Evolutionary conservation across 225 moss, liverwort and hornwort genomes (phyloP).

Genomic region (Pleurozium schreberi): DNA sequence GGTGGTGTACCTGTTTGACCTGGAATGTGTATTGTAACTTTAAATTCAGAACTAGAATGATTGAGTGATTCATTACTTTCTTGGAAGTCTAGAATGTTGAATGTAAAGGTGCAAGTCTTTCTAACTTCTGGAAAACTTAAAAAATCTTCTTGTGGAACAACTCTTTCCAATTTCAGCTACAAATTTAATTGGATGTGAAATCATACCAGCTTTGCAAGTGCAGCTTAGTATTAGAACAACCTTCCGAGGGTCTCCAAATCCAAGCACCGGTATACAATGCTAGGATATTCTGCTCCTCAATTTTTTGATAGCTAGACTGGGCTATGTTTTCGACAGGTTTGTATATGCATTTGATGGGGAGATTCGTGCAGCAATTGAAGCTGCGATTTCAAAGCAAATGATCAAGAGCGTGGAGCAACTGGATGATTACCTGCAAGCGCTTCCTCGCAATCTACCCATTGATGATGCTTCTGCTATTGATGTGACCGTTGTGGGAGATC

Average conservation of each 20-base stretch:
- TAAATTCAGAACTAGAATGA: background rate
- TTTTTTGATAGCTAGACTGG: background rate
- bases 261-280: background rate
- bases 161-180: background rate
- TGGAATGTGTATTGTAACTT: background rate
- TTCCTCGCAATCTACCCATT: constrained; percentile 57
- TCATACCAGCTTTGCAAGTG: background rate
- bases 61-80: background rate
- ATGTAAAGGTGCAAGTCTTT: background rate
- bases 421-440: constrained; percentile 51
- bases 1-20: background rate
- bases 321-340: constrained; percentile 43
- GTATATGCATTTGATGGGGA: constrained; percentile 78
- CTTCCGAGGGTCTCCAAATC: background rate
- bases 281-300: background rate
- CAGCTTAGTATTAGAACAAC: background rate
- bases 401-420: constrained; percentile 40
- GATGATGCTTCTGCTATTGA: constrained; percentile 79
- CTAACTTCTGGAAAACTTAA: background rate
- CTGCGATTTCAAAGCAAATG: constrained; percentile 50
- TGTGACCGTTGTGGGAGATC: constrained; percentile 71
- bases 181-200: background rate
- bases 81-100: background rate
- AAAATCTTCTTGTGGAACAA: background rate
- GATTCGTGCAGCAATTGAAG: constrained; percentile 66